These are phyloP conservation scores for Heliosperma pusillum DNA, from an alignment of 148 eudicot species.

Conservation along the genomic window DNA sequence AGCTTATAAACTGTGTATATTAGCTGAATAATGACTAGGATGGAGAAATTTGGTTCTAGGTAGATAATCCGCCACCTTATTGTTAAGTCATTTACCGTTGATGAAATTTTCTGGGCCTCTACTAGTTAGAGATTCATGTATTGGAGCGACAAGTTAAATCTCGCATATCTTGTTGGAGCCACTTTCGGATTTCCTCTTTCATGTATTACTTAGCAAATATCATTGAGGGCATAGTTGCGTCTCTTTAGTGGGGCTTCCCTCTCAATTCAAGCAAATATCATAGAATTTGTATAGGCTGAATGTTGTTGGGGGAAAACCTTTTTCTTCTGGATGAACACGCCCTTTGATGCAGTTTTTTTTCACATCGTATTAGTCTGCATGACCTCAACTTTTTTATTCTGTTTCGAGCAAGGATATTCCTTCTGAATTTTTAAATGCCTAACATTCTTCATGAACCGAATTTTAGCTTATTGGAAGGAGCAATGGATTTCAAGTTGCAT, in stretches of 20 bases:
- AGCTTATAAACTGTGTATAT: neutral
- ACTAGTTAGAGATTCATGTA: neutral
- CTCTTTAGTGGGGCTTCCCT: neutral
- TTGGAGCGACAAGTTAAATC: neutral
- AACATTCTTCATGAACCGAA: constrained; percentile 12
- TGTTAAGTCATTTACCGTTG: neutral
- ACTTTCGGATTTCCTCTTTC: neutral
- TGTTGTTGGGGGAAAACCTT: neutral
- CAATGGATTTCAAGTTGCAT: constrained; percentile 92
- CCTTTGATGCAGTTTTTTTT: neutral
- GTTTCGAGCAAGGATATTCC: neutral
- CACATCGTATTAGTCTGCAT: neutral
- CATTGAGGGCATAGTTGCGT: neutral
- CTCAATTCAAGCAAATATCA: neutral
- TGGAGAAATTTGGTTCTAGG: neutral
- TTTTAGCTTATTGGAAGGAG: constrained; percentile 91
- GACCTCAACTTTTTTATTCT: neutral
- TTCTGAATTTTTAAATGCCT: constrained; percentile 13
- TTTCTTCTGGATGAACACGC: neutral
- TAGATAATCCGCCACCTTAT: neutral
- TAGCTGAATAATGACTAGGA: neutral
- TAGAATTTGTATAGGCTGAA: neutral
- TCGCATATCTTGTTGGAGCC: neutral
- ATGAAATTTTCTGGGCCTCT: neutral
- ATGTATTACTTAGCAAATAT: neutral